phyloP scores from a whole-genome alignment of 75 land plant genomes.

The Ceratopteris richardii region DNA sequence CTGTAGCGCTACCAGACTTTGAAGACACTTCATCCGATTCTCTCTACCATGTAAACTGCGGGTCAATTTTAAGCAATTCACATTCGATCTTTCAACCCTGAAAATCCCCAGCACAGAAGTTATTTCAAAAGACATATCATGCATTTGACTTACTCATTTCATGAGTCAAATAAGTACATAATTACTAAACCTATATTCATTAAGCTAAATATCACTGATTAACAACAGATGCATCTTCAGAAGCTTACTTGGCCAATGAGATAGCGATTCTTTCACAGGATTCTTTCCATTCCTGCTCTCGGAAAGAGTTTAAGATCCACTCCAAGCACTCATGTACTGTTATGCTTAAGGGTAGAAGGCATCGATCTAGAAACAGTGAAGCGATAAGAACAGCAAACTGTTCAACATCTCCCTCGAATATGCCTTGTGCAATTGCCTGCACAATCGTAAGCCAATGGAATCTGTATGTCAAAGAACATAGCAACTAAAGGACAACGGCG shows the following conservation, averaged over 20 bases:
- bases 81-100: neutral
- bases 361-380: neutral
- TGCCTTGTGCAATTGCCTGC: neutral
- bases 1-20: neutral
- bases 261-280: neutral
- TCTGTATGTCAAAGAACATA: no score
- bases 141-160: neutral
- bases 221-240: no score
- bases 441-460: no score
- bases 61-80: constrained; percentile 2
- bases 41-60: neutral
- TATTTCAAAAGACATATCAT: neutral
- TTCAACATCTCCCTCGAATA: constrained; percentile 1
- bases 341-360: neutral
- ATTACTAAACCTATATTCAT: no score
- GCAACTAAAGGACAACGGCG: no score
- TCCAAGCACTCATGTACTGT: neutral
- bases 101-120: neutral
- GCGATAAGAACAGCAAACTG: neutral
- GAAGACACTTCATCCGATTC: neutral
- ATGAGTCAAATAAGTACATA: neutral
- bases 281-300: neutral
- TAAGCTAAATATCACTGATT: no score
- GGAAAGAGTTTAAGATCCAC: neutral
- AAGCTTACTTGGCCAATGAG: neutral